Evolutionary conservation across 805 yeast genomes (phyloP).

Genomic region (Tetrapisispora pingtungensis): DNA sequence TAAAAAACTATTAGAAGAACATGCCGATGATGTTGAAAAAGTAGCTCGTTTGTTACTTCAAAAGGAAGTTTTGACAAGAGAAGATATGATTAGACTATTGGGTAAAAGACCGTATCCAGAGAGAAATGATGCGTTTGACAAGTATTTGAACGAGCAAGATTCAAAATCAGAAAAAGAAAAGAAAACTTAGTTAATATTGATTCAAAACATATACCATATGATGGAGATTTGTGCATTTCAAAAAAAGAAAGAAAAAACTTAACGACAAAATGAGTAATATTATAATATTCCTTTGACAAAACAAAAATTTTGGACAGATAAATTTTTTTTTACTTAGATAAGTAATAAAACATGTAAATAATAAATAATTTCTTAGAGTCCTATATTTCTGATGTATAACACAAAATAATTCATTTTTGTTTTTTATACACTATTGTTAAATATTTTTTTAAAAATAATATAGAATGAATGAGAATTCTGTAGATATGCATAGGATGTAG

Average conservation of each 20-base stretch:
- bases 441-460: too few species aligned
- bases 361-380: too few species aligned
- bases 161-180: not conserved
- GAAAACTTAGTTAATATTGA: not conserved
- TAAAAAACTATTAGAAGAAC: slow-evolving; percentile 51
- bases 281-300: not conserved
- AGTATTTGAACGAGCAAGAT: slow-evolving; percentile 25
- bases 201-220: not conserved
- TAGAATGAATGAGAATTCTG: too few species aligned
- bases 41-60: slow-evolving; percentile 80
- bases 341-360: not conserved
- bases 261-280: not conserved
- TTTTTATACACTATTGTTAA: too few species aligned
- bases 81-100: slow-evolving; percentile 79
- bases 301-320: too few species aligned
- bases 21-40: slow-evolving; percentile 60
- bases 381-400: too few species aligned
- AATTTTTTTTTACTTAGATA: too few species aligned
- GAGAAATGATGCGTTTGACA: slow-evolving; percentile 70
- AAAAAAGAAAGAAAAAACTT: not conserved
- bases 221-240: not conserved
- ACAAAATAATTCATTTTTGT: too few species aligned
- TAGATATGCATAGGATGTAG: too few species aligned
- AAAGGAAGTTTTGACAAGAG: slow-evolving; percentile 88
- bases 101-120: slow-evolving; percentile 93